Conservation (phyloP, 805 yeast genomes). For the Wickerhamiella azymoides region DNA sequence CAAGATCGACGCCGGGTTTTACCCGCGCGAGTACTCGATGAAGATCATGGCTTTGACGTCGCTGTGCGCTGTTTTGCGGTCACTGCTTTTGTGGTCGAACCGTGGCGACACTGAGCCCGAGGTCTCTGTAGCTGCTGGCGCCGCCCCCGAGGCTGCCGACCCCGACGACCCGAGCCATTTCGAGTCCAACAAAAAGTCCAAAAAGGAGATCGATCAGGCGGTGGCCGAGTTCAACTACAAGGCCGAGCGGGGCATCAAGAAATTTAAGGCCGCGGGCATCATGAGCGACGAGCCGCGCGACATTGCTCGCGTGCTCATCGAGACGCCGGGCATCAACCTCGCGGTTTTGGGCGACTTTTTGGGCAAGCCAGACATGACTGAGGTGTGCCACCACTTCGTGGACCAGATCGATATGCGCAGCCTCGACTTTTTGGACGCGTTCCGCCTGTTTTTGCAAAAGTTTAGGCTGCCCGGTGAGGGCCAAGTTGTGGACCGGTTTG, state of each 20-base stretch:
- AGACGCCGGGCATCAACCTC: conserved; percentile 63
- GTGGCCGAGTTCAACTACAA: conserved; percentile 68
- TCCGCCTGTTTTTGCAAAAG: conserved; percentile 69
- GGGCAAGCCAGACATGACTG: conserved; percentile 78
- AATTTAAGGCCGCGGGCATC: conserved; percentile 49
- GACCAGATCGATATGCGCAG: conserved; percentile 68
- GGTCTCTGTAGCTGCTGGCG: not conserved
- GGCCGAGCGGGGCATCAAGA: conserved; percentile 65
- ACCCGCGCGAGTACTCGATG: conserved; percentile 69
- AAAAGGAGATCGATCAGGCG: conserved; percentile 68
- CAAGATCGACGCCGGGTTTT: conserved; percentile 15
- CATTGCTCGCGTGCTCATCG: conserved; percentile 61
- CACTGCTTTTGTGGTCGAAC: conserved; percentile 79
- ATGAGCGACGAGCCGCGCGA: conserved; percentile 47
- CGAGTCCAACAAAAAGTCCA: conserved; percentile 69
- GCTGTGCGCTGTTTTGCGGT: conserved; percentile 66
- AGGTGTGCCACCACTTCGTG: conserved; percentile 86
- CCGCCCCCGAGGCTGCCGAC: not conserved
- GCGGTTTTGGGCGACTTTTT: conserved; percentile 77
- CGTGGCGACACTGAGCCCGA: conserved; percentile 27
- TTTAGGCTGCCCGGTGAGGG: conserved; percentile 97
- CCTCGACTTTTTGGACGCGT: conserved; percentile 65
- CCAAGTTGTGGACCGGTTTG: conserved; percentile 89
- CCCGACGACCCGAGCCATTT: conserved; percentile 69
- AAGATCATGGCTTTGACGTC: conserved; percentile 71